Conservation (phyloP, 495 filamentous ascomycete species). For the Astrothelium macrocarpum region DNA sequence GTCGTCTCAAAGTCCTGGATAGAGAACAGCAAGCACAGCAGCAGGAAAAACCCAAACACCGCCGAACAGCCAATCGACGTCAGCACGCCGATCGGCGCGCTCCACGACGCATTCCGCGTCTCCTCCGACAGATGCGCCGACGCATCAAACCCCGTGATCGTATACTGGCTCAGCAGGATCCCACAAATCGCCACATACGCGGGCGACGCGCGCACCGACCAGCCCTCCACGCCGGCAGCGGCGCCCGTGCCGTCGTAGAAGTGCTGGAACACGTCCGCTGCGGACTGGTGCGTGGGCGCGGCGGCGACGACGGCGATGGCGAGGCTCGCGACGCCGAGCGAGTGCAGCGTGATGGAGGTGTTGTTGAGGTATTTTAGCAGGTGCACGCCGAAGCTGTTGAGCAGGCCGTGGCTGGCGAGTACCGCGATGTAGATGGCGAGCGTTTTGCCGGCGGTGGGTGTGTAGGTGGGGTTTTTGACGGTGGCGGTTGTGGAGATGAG, state of each 20-base stretch:
- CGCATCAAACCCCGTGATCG: slow-evolving; percentile 47
- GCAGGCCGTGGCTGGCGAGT: slow-evolving; percentile 44
- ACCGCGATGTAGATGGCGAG: slow-evolving; percentile 57
- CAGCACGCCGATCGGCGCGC: slow-evolving; percentile 51
- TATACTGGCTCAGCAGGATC: slow-evolving; percentile 47
- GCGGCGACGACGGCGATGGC: slow-evolving; percentile 52
- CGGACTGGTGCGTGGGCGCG: slow-evolving; percentile 51
- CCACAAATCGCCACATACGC: slow-evolving; percentile 49
- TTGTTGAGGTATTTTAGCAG: slow-evolving; percentile 52
- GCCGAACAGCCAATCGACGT: slow-evolving; percentile 48
- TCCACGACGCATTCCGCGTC: slow-evolving; percentile 50
- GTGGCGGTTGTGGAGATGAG: slow-evolving; percentile 51
- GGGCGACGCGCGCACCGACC: slow-evolving; percentile 41
- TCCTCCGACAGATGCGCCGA: slow-evolving; percentile 52
- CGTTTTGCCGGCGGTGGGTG: slow-evolving; percentile 42
- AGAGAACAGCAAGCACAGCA: slow-evolving; percentile 49
- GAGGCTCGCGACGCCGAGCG: slow-evolving; percentile 45
- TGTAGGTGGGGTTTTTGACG: slow-evolving; percentile 44
- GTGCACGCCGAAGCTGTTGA: slow-evolving; percentile 53
- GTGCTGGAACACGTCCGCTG: slow-evolving; percentile 50
- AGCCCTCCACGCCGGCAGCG: slow-evolving; percentile 39
- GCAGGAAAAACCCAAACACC: slow-evolving; percentile 54
- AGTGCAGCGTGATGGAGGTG: slow-evolving; percentile 51
- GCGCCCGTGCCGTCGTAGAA: slow-evolving; percentile 45
- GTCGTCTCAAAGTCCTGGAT: slow-evolving; percentile 47